A percentile compares a stretch with the other conserved stretches of the same genome.
These are phyloP conservation scores for Boletus pseudopeckii DNA, from an alignment of 768 basidiomycete species.

Conservation along the genomic window DNA sequence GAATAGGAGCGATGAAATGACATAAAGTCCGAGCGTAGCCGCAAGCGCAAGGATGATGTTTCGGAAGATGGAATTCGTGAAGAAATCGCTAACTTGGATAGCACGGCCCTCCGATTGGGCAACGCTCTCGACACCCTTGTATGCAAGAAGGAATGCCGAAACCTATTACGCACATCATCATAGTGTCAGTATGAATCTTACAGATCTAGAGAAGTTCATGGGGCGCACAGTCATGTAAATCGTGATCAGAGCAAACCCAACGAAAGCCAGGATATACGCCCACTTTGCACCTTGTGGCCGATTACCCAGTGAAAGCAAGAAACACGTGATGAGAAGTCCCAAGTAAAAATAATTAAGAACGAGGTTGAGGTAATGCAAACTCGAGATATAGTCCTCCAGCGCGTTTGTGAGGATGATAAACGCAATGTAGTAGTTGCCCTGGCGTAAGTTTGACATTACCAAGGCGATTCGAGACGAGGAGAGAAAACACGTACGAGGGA, in stretches of 20 bases:
- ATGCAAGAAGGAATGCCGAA: constrained; percentile 76
- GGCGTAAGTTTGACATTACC: neutral
- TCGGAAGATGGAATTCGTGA: constrained; percentile 77
- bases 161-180: constrained; percentile 40
- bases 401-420: constrained; percentile 76
- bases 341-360: constrained; percentile 86
- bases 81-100: constrained; percentile 56
- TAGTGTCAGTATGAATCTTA: constrained; percentile 1
- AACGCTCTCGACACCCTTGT: constrained; percentile 72
- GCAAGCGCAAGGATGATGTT: constrained; percentile 82
- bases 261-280: constrained; percentile 79
- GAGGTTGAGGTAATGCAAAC: constrained; percentile 70
- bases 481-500: constrained; percentile 51
- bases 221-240: constrained; percentile 88
- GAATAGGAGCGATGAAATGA: constrained; percentile 78
- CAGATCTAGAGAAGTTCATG: neutral
- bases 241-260: constrained; percentile 88
- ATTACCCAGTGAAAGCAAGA: constrained; percentile 86
- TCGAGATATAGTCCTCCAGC: constrained; percentile 58
- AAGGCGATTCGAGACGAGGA: neutral
- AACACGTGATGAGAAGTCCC: constrained; percentile 82
- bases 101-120: constrained; percentile 42
- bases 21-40: constrained; percentile 88
- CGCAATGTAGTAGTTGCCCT: constrained; percentile 91
- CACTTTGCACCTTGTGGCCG: constrained; percentile 87